Evolutionary conservation across 2,329 filamentous ascomycete genomes (phyloP).

Genomic region (Paraconiothyrium sp.): DNA sequence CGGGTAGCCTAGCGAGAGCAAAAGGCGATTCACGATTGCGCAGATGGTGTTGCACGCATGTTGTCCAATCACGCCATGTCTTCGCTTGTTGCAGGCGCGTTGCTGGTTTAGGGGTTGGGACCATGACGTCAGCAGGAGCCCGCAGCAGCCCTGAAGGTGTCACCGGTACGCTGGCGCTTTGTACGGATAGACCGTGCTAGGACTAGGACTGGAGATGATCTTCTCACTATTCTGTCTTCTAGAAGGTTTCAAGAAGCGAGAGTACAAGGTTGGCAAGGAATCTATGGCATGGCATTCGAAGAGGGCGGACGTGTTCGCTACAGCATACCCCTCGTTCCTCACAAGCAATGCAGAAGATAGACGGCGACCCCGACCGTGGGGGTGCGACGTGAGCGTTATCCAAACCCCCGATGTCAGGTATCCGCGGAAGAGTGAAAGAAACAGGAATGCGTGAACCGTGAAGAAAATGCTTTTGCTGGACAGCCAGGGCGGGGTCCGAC

Average conservation of each 20-base stretch:
- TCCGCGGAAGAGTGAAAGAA: slow-evolving; percentile 12
- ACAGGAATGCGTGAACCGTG: slow-evolving; percentile 4
- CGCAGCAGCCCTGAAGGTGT: background rate
- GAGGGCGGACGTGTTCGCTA: slow-evolving; percentile 6
- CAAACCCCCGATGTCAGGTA: slow-evolving; percentile 11
- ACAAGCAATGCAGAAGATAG: slow-evolving; percentile 25
- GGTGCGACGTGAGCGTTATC: slow-evolving; percentile 8
- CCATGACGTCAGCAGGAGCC: slow-evolving; percentile 7
- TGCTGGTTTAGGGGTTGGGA: too few relatives aligned
- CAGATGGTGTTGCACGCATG: background rate
- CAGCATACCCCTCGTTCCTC: slow-evolving; percentile 21
- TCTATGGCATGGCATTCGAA: slow-evolving; percentile 11
- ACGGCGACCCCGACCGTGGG: background rate
- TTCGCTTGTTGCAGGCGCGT: too few relatives aligned
- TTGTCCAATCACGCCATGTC: slow-evolving; percentile 5
- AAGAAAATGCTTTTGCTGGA: slow-evolving; percentile 13
- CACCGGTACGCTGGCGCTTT: background rate
- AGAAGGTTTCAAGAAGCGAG: slow-evolving; percentile 1
- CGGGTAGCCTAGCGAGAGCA: background rate
- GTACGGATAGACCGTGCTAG: background rate
- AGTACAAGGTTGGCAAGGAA: background rate
- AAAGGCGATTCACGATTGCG: background rate
- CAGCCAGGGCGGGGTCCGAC: background rate
- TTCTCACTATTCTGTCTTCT: slow-evolving; percentile 9
- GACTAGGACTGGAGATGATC: background rate